Conservation (phyloP, 331 rosid genomes). For the Rhamnella rubrinervis region DNA sequence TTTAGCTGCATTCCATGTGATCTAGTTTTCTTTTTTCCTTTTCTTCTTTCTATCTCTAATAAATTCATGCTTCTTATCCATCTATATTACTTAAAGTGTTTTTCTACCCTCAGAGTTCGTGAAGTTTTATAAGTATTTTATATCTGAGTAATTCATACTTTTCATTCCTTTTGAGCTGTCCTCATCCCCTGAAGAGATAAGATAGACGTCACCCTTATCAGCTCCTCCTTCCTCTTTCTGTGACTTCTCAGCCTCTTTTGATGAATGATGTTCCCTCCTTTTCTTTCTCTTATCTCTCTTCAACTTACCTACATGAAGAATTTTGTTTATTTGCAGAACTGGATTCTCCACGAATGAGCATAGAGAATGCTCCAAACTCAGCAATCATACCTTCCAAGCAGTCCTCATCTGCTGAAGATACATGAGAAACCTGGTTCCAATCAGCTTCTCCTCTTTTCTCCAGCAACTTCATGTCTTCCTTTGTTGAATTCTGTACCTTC, state of each 20-base stretch:
- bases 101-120: neutral
- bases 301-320: conserved; percentile 25
- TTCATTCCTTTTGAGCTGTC: conserved; percentile 42
- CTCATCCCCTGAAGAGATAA: conserved; percentile 31
- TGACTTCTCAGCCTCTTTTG: conserved; percentile 13
- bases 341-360: neutral
- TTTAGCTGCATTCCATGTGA: too few relatives aligned
- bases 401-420: conserved; percentile 43
- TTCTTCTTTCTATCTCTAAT: too few relatives aligned
- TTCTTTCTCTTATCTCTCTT: conserved; percentile 44
- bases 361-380: neutral
- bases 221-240: conserved; percentile 16
- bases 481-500: conserved; percentile 13
- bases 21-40: too few relatives aligned
- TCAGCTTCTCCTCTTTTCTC: conserved; percentile 19
- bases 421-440: conserved; percentile 23
- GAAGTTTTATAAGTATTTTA: neutral
- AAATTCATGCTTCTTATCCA: too few relatives aligned
- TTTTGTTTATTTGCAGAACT: neutral
- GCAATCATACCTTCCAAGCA: conserved; percentile 41
- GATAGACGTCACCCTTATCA: conserved; percentile 22
- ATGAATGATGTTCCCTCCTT: conserved; percentile 10
- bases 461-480: conserved; percentile 18
- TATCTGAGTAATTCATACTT: conserved; percentile 29
- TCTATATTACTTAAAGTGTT: neutral